Base-by-base conservation (phyloP, 352 stramenopile species). In the Globisporangium alternatum region DNA sequence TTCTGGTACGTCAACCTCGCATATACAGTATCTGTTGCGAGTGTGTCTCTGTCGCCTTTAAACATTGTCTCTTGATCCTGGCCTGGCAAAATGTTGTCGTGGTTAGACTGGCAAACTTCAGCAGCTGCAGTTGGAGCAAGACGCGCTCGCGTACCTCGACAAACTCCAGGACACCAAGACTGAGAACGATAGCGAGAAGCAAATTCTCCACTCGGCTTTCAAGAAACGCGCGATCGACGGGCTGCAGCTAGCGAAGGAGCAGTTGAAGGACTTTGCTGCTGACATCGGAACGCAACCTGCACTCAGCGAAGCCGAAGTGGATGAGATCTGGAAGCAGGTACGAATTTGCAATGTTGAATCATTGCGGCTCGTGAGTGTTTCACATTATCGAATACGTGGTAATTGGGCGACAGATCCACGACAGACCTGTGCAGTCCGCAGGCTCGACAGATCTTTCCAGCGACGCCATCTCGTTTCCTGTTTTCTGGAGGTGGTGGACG, bases 401-500 rank as follows among this genome's bases (percentile, higher is more conserved):
- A 5, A 21, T 30, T 57, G 52, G 22, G 52, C 9, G 31, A 45
- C 19, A 66, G 61, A 48, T 56, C 44, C 62, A 53, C 22, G 51
- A 15, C 39, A 56, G 31, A 31, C 47, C 30, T 13, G 17, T 52
- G 22, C 52, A 45, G 9, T 0, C 19, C 15, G 5, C 25, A 17
- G 4, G n/a, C 8, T 19, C 39, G 15, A 21, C 17, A 3, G 52
- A 1, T 9, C n/a, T 8, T 22, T 0, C 15, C 8, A 15, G 9
- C 15, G 31, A 43, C 21, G 48, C 15, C 12, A 63, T 89, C 47
- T 59, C 58, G 19, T 86, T 89, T 56, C 55, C 68, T 1, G 37
- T 41, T 10, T 31, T 91, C 9, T 89, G 80, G 81, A 69, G 67
- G 8, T 89, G 81, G 81, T 91, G 81, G 81, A 58, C 83, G 31